Evolutionary conservation across 78 protist genomes (phyloP).

Genomic region (Protostelium mycophagum): DNA sequence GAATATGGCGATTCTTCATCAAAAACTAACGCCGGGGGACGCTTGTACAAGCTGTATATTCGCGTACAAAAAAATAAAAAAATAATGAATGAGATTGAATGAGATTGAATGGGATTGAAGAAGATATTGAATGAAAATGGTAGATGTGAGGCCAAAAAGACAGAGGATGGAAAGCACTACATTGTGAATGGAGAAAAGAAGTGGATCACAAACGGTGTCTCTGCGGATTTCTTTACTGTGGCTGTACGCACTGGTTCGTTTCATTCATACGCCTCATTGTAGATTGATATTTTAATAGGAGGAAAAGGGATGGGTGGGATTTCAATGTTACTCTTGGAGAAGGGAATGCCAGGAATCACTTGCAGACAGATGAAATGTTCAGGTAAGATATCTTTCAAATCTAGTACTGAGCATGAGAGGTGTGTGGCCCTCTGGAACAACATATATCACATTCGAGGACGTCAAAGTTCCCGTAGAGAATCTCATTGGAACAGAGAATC

Average conservation of each 20-base stretch:
- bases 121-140: not conserved
- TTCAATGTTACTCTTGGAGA: slow-evolving; percentile 23
- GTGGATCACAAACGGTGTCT: slow-evolving; percentile 28
- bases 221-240: not conserved
- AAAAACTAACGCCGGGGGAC: no score
- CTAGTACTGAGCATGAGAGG: not conserved
- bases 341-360: slow-evolving; percentile 14
- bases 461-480: not conserved
- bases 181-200: slow-evolving; percentile 9
- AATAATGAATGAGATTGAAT: no score
- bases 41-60: no score
- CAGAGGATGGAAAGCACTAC: not conserved
- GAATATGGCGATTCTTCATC: no score
- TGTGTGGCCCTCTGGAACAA: slow-evolving; percentile 9
- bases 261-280: not conserved
- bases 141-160: not conserved
- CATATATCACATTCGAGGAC: slow-evolving; percentile 14
- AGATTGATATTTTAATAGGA: not conserved
- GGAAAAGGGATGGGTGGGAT: slow-evolving; percentile 18
- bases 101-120: no score
- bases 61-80: no score
- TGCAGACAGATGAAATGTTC: slow-evolving; percentile 17
- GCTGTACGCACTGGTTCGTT: not conserved
- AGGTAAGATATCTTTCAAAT: not conserved
- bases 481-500: not conserved